phyloP scores from a whole-genome alignment of 345 rosid genomes.

The Salix purpurea region DNA sequence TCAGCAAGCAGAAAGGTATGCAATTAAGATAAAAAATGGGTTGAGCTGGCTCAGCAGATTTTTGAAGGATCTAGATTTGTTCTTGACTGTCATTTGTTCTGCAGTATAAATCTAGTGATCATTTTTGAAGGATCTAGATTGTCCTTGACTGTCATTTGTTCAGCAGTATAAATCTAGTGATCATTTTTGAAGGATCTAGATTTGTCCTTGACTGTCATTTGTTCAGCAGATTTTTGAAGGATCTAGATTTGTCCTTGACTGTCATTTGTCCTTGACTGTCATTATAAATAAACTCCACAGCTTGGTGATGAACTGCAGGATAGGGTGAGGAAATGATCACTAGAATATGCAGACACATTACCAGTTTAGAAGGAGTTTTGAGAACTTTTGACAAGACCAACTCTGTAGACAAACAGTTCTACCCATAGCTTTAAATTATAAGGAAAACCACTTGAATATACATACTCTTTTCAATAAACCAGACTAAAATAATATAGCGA shows the following conservation, averaged over 20 bases:
- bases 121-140: not conserved
- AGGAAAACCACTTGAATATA: not conserved
- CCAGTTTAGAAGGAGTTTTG: not conserved
- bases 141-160: not conserved
- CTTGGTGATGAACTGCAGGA: not conserved
- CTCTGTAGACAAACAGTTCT: not conserved
- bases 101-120: not conserved
- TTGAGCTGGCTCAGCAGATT: not conserved
- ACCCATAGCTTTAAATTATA: not conserved
- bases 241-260: not conserved
- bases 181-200: not conserved
- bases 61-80: not conserved
- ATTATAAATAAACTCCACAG: not conserved
- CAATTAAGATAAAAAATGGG: not conserved
- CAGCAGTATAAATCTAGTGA: not conserved
- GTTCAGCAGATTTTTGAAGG: not conserved
- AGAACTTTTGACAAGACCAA: not conserved
- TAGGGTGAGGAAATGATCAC: not conserved
- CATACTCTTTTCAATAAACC: not conserved
- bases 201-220: not conserved
- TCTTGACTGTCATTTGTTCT: not conserved
- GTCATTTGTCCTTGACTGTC: not conserved
- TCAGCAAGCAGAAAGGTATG: not conserved
- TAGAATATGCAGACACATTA: not conserved
- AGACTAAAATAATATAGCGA: not conserved